These are phyloP conservation scores for Fusarium hainanense DNA, from an alignment of 2,329 filamentous ascomycete species.

Conservation along the genomic window DNA sequence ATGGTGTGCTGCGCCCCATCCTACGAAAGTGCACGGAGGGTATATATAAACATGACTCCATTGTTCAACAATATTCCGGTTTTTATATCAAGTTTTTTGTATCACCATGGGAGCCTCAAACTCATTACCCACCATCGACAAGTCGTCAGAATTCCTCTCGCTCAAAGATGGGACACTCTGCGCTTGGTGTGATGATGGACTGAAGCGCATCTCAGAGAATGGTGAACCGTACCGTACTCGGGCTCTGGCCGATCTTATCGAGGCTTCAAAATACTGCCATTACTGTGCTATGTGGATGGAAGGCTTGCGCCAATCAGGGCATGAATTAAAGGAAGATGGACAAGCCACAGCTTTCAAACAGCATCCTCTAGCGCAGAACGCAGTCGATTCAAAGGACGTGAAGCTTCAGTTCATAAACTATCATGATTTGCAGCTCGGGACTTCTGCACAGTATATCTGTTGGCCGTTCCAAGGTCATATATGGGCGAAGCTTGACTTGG, in stretches of 20 bases:
- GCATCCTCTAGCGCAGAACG: not conserved
- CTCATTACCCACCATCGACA: rapidly evolving
- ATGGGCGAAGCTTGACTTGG: constrained; percentile 7
- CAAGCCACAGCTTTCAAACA: not conserved
- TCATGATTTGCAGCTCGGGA: not conserved
- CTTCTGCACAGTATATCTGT: not conserved
- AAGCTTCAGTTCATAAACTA: not conserved
- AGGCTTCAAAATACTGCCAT: not conserved
- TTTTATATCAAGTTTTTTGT: too few species aligned
- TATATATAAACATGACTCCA: not conserved
- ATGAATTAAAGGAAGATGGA: not conserved
- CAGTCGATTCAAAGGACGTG: not conserved
- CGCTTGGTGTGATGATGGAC: not conserved
- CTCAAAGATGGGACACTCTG: not conserved
- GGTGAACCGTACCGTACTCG: not conserved
- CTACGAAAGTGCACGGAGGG: not conserved
- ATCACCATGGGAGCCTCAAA: not conserved
- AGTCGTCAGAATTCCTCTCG: not conserved
- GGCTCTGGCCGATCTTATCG: not conserved
- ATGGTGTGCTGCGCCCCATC: constrained; percentile 8
- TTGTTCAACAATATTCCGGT: too few species aligned
- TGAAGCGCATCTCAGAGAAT: not conserved
- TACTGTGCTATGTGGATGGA: not conserved
- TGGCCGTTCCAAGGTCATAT: not conserved
- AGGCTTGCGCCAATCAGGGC: not conserved